These are phyloP conservation scores for Lipomyces anomalus DNA, from an alignment of 805 yeast species.

Conservation along the genomic window DNA sequence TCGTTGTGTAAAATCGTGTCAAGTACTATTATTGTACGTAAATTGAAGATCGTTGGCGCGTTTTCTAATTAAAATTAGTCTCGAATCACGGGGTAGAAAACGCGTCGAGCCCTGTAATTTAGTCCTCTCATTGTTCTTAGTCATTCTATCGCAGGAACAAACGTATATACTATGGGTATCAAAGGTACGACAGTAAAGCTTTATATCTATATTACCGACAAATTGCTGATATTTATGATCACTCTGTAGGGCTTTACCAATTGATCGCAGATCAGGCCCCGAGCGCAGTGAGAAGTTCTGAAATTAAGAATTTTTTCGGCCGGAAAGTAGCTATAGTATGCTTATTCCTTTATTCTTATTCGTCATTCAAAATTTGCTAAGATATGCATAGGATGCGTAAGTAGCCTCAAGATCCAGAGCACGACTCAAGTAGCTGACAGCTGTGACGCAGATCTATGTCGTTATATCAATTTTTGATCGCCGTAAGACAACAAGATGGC, in stretches of 20 bases:
- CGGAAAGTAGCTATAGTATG: constrained; percentile 87
- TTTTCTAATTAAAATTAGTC: no score
- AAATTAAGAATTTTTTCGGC: constrained; percentile 82
- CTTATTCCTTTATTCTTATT: neutral
- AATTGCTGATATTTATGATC: no score
- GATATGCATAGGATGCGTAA: constrained; percentile 28
- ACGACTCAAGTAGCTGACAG: neutral
- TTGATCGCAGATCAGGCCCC: constrained; percentile 89
- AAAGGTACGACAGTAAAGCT: no score
- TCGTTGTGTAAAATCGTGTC: no score
- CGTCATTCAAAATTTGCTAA: neutral
- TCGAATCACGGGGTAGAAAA: no score
- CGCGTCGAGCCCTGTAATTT: no score
- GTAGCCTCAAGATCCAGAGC: constrained; percentile 3
- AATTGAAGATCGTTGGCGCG: no score
- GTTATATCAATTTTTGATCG: constrained; percentile 88
- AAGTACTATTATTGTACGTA: no score
- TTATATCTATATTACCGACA: no score
- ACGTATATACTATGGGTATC: no score
- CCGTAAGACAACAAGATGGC: constrained; percentile 97
- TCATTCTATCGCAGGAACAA: no score
- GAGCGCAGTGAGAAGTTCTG: constrained; percentile 64
- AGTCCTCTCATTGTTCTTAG: no score
- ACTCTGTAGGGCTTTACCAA: constrained; percentile 68
- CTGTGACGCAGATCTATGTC: constrained; percentile 77